phyloP scores from a whole-genome alignment of 805 yeast genomes.

The Candida parachauliodes region DNA sequence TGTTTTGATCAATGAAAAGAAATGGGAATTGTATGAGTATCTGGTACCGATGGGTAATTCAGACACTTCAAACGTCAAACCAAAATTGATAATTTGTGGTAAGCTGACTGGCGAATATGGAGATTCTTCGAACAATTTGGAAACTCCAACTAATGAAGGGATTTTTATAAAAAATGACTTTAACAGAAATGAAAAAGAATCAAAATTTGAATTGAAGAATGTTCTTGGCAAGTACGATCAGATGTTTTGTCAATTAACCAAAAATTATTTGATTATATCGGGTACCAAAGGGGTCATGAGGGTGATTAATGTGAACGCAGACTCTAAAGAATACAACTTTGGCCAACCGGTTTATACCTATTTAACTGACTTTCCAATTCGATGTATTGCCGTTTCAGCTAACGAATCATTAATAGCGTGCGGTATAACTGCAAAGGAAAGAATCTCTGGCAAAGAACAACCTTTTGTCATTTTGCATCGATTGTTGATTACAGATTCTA shows the following conservation, averaged over 20 bases:
- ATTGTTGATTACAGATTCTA: conserved; percentile 11
- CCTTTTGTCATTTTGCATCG: conserved; percentile 67
- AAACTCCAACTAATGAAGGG: conserved; percentile 13
- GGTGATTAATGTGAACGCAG: conserved; percentile 49
- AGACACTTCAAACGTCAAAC: conserved; percentile 29
- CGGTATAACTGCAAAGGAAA: conserved; percentile 79
- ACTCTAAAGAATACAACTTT: conserved; percentile 21
- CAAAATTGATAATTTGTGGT: conserved; percentile 64
- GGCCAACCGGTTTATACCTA: conserved; percentile 71
- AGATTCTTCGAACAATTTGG: conserved; percentile 37
- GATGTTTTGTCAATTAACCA: conserved; percentile 56
- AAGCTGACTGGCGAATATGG: conserved; percentile 69
- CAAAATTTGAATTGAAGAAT: conserved; percentile 23
- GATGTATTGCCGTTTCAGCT: conserved; percentile 72
- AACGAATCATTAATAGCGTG: conserved; percentile 66
- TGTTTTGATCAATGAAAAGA: conserved; percentile 61
- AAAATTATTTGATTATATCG: conserved; percentile 58
- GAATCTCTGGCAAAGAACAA: conserved; percentile 64
- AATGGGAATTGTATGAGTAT: conserved; percentile 72
- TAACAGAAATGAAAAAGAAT: conserved; percentile 11
- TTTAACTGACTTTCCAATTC: conserved; percentile 67
- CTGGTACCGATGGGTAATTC: conserved; percentile 37
- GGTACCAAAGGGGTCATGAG: conserved; percentile 71
- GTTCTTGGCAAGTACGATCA: conserved; percentile 55
- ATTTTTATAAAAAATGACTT: conserved; percentile 30